A percentile compares a stretch with the other conserved stretches of the same genome.
Conservation (phyloP, 1,139 yeast species). For the Arxiozyma bovina region DNA sequence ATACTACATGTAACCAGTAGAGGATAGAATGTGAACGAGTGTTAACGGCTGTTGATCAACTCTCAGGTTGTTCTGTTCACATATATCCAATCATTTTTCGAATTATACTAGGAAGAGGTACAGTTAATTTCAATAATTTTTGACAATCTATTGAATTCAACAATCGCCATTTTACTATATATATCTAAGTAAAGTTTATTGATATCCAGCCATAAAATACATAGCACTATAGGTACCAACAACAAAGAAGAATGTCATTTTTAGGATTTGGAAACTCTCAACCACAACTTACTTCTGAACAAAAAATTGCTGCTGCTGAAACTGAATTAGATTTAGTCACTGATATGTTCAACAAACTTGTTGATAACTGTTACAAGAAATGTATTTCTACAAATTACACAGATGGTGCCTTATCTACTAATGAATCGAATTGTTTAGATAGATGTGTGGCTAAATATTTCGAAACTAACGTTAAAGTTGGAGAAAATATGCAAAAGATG, state of each 20-base stretch:
- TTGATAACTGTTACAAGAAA: conserved; percentile 80
- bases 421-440: conserved; percentile 86
- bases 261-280: conserved; percentile 82
- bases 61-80: not conserved
- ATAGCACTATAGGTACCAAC: not conserved
- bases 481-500: conserved; percentile 76
- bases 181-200: too few relatives aligned
- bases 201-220: not conserved
- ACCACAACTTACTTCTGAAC: conserved; percentile 66
- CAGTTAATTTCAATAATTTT: not conserved
- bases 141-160: not conserved
- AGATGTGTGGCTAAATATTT: conserved; percentile 97
- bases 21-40: too few relatives aligned
- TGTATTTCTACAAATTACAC: conserved; percentile 61
- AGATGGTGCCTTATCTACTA: conserved; percentile 74
- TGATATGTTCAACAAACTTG: conserved; percentile 85
- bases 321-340: conserved; percentile 92
- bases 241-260: conserved; percentile 45
- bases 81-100: too few relatives aligned
- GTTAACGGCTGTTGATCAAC: not conserved
- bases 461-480: conserved; percentile 92
- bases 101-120: too few relatives aligned
- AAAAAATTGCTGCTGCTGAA: conserved; percentile 76
- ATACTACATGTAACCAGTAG: too few relatives aligned
- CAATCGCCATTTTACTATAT: not conserved